These are phyloP conservation scores for Phytophthora brassicae DNA, from an alignment of 352 stramenopile genomes.

Conservation along the genomic window DNA sequence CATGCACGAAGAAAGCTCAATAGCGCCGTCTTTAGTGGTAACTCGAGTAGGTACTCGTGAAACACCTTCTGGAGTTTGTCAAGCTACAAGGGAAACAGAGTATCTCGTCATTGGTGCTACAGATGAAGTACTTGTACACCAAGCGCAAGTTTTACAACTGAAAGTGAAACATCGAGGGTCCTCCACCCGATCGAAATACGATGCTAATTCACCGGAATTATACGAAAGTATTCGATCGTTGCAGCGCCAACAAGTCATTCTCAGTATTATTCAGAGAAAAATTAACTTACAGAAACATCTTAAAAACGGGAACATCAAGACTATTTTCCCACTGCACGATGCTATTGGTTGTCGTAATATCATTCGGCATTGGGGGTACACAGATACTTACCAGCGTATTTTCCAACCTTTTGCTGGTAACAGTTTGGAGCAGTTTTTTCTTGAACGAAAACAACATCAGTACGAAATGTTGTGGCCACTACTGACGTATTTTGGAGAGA, in stretches of 20 bases:
- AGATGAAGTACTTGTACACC: constrained; percentile 55
- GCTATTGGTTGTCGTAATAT: constrained; percentile 61
- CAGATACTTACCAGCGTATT: constrained; percentile 33
- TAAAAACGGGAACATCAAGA: constrained; percentile 47
- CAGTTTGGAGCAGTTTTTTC: constrained; percentile 59
- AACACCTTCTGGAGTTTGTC: neutral
- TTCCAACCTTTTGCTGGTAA: constrained; percentile 60
- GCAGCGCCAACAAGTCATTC: constrained; percentile 74
- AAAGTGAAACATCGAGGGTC: constrained; percentile 77
- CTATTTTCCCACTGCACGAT: constrained; percentile 74
- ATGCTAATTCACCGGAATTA: constrained; percentile 33
- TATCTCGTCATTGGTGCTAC: constrained; percentile 66
- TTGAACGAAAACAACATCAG: constrained; percentile 57
- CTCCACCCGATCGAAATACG: constrained; percentile 56
- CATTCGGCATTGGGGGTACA: constrained; percentile 56
- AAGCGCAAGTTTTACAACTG: constrained; percentile 63
- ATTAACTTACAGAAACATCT: constrained; percentile 68
- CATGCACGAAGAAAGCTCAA: constrained; percentile 65
- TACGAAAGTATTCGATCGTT: constrained; percentile 79
- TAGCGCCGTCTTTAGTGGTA: constrained; percentile 52
- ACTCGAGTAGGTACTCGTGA: constrained; percentile 37
- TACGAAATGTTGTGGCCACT: constrained; percentile 84
- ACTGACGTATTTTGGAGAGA: constrained; percentile 82
- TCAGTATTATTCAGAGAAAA: constrained; percentile 75
- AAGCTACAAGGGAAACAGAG: constrained; percentile 30